A percentile compares a stretch with the other conserved stretches of the same genome.
These are phyloP conservation scores for Aspergillus campestris DNA, from an alignment of 495 filamentous ascomycete species.

Conservation along the genomic window DNA sequence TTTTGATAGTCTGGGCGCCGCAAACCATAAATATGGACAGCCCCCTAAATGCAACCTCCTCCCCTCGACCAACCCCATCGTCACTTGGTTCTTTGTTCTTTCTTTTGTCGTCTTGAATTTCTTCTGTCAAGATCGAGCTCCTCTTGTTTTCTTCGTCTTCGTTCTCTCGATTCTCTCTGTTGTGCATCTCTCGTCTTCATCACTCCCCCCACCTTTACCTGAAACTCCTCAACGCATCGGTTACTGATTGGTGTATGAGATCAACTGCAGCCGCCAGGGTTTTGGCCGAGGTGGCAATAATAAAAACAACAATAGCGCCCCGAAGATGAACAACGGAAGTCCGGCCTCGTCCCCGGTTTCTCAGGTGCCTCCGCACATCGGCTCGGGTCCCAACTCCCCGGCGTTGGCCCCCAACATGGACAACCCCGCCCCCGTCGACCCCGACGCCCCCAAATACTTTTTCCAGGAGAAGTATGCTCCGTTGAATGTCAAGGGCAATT, in stretches of 20 bases:
- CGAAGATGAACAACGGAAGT: conserved; percentile 39
- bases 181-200: conserved; percentile 9
- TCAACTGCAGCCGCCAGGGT: conserved; percentile 37
- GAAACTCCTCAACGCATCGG: conserved; percentile 23
- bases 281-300: conserved; percentile 46
- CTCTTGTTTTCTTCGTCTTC: conserved; percentile 1
- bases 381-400: conserved; percentile 50
- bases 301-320: conserved; percentile 40
- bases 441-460: conserved; percentile 57
- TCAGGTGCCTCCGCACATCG: conserved; percentile 30
- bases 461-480: conserved; percentile 74
- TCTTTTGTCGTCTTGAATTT: not conserved
- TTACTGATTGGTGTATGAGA: conserved; percentile 15
- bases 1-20: no score
- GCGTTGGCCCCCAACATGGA: conserved; percentile 45
- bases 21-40: no score
- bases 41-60: no score
- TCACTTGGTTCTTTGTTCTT: conserved; percentile 1
- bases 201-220: conserved; percentile 30
- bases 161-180: conserved; percentile 3
- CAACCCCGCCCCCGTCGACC: conserved; percentile 36
- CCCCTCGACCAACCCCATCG: not conserved
- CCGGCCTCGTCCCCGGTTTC: conserved; percentile 39
- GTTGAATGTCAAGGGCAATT: conserved; percentile 90
- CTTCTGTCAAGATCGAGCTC: no score